Evolutionary conservation across 805 yeast genomes (phyloP).

Genomic region (Yarrowia yakushimensis): DNA sequence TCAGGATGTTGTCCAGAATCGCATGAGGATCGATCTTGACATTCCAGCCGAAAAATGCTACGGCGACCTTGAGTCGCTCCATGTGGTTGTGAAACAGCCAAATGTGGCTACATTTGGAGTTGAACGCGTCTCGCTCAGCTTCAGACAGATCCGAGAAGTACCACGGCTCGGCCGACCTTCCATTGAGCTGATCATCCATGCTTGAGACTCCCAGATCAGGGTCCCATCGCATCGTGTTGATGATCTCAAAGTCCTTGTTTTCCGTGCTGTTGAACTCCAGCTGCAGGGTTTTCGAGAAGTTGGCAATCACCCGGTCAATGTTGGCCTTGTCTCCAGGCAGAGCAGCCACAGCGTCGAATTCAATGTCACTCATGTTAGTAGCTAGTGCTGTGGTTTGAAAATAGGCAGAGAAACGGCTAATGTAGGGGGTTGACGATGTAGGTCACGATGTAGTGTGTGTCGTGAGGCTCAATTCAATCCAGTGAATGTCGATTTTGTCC

Average conservation of each 20-base stretch:
- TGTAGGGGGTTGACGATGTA: too few relatives aligned
- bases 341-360: neutral
- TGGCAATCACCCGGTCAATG: neutral
- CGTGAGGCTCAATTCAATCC: too few relatives aligned
- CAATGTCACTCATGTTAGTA: neutral
- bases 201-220: neutral
- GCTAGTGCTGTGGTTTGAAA: neutral
- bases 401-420: too few relatives aligned
- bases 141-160: neutral
- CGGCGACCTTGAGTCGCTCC: conserved; percentile 3
- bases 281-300: neutral
- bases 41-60: conserved; percentile 5
- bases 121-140: neutral
- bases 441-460: too few relatives aligned
- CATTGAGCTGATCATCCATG: neutral
- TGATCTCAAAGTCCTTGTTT: conserved; percentile 20
- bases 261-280: neutral
- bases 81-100: conserved; percentile 20
- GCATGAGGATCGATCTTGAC: neutral
- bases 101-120: neutral
- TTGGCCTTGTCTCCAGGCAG: neutral
- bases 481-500: neutral
- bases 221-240: conserved; percentile 23
- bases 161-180: neutral
- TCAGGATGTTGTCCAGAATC: conserved; percentile 2